These are phyloP conservation scores for Herpetomonas muscarum DNA, from an alignment of 208 protist species.

Conservation along the genomic window DNA sequence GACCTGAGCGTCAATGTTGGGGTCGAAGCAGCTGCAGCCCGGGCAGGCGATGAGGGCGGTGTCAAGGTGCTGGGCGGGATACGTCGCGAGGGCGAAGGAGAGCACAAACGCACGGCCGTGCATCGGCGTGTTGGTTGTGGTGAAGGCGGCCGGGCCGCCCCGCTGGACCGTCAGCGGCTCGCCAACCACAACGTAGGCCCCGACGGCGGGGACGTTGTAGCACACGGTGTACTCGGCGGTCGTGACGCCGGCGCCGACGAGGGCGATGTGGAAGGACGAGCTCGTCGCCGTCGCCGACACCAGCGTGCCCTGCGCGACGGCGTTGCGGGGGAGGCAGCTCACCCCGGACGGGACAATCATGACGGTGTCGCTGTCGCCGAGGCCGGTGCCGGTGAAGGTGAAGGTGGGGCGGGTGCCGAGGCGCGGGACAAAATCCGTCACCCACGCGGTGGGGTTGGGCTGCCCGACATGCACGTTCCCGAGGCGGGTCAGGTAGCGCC, in stretches of 20 bases:
- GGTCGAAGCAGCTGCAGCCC: conserved; percentile 70
- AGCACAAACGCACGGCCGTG: conserved; percentile 62
- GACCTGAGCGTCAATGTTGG: conserved; percentile 26
- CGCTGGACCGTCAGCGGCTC: conserved; percentile 40
- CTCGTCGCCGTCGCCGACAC: conserved; percentile 20
- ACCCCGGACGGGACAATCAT: conserved; percentile 50
- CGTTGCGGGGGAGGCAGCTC: conserved; percentile 43
- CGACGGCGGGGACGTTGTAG: conserved; percentile 49
- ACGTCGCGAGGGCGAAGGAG: conserved; percentile 27
- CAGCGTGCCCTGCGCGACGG: conserved; percentile 42
- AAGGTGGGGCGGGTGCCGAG: conserved; percentile 73
- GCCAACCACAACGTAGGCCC: conserved; percentile 50
- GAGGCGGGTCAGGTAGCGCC: conserved; percentile 47
- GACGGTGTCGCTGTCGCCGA: conserved; percentile 49
- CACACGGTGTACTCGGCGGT: conserved; percentile 65
- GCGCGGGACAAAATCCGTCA: conserved; percentile 63
- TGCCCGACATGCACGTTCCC: conserved; percentile 45
- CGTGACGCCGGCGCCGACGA: conserved; percentile 22
- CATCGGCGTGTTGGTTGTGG: conserved; percentile 84
- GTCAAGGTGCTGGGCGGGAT: conserved; percentile 34
- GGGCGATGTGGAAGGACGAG: conserved; percentile 41
- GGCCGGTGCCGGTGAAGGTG: conserved; percentile 54
- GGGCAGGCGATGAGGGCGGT: conserved; percentile 60
- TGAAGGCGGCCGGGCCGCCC: conserved; percentile 45
- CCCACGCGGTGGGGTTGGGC: conserved; percentile 68